Percentiles rank a stretch among this genome's conserved stretches.
Conservation (phyloP, 495 filamentous ascomycete species). For the Trichoderma erinaceum region DNA sequence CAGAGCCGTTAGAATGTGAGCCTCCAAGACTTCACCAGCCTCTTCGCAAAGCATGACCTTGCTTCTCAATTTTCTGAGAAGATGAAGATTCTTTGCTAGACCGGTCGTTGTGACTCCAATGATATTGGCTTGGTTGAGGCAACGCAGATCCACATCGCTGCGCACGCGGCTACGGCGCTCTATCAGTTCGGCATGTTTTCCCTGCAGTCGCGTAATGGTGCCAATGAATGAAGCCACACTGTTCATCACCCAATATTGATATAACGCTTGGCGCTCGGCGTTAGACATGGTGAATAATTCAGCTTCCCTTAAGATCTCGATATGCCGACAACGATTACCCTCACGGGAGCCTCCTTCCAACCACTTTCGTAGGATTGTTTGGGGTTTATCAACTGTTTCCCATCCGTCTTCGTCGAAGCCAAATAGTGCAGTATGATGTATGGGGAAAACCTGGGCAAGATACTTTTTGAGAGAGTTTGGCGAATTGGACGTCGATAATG, state of each 20-base stretch:
- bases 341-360: background rate
- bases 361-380: background rate
- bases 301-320: background rate
- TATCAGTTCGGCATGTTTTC: slow-evolving; percentile 25
- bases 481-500: background rate
- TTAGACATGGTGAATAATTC: background rate
- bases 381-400: background rate
- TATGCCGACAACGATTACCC: background rate
- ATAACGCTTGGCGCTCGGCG: background rate
- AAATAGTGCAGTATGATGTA: background rate
- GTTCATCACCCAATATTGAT: slow-evolving; percentile 45
- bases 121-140: slow-evolving; percentile 51
- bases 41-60: slow-evolving; percentile 76
- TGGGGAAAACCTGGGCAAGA: background rate
- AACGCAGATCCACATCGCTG: slow-evolving; percentile 47
- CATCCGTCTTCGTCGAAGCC: background rate
- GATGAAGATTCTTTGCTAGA: slow-evolving; percentile 56
- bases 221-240: slow-evolving; percentile 30
- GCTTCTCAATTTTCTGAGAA: slow-evolving; percentile 52
- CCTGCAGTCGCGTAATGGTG: slow-evolving; percentile 28
- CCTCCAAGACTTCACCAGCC: slow-evolving; percentile 70
- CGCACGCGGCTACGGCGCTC: slow-evolving; percentile 21
- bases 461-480: background rate
- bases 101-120: slow-evolving; percentile 73
- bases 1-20: slow-evolving; percentile 61